phyloP scores from a whole-genome alignment of 352 stramenopile species.

The Globisporangium carolinianum region DNA sequence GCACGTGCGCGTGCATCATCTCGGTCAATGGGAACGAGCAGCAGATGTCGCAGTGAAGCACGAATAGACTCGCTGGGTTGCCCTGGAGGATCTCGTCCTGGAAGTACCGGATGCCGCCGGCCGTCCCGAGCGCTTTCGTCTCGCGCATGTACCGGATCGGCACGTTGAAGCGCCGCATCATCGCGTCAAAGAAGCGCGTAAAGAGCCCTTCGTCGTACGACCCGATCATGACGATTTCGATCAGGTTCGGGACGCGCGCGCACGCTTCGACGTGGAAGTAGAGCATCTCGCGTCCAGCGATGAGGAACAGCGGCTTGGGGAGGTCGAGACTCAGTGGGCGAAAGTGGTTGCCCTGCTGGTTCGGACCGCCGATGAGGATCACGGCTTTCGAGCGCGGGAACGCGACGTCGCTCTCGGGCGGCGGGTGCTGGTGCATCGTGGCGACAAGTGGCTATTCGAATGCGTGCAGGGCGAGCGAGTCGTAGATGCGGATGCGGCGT shows the following conservation, averaged over 20 bases:
- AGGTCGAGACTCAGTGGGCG: conserved; percentile 80
- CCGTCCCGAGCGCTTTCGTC: conserved; percentile 74
- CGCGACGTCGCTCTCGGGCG: conserved; percentile 24
- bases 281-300: conserved; percentile 82
- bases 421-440: conserved; percentile 7
- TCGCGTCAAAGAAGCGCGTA: conserved; percentile 82
- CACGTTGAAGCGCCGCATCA: conserved; percentile 77
- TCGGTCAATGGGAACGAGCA: conserved; percentile 84
- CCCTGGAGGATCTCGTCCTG: conserved; percentile 77
- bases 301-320: conserved; percentile 83
- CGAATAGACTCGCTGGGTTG: conserved; percentile 64
- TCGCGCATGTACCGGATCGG: conserved; percentile 82
- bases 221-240: conserved; percentile 87
- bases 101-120: conserved; percentile 79
- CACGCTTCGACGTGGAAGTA: conserved; percentile 88
- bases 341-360: conserved; percentile 85
- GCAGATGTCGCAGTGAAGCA: conserved; percentile 85
- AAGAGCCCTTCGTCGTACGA: conserved; percentile 87
- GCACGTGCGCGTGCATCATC: conserved; percentile 86
- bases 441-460: not conserved
- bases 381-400: conserved; percentile 83
- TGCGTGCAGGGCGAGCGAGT: too few species aligned
- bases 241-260: conserved; percentile 68
- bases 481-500: too few species aligned
- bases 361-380: conserved; percentile 82